Evolutionary conservation across 2,329 filamentous ascomycete genomes (phyloP), one percentile per base, ranked within the genome.

Genomic region (Penicillium expansum): DNA sequence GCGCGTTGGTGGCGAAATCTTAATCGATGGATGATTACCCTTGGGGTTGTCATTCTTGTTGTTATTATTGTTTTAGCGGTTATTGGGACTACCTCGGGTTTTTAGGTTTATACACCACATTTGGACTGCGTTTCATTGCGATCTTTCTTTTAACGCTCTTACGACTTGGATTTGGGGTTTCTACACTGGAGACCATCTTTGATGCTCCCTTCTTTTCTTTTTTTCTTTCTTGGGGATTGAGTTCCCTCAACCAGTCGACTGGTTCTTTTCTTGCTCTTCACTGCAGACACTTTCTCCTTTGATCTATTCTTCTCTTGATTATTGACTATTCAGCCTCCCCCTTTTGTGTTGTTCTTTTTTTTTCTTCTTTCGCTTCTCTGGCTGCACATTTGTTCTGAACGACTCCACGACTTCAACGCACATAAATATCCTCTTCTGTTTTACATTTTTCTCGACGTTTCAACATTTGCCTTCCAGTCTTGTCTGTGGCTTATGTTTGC

Each of bases 1-100:
- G 83, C 84, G n/a, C 76, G 77, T 22, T 86, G 84, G 84, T 87
- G 84, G 84, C 79, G 84, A 60, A 83, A 81, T 60, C 72, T 86
- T 39, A 87, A 87, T 70, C 79, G 84, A 45, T 80, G 82, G 71
- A 86, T 87, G 83, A 81, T 79, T 59, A 75, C 80, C 30, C 70
- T 86, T 47, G 84, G 84, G 20, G 66, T 84, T 35, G 74, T 82
- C 53, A 78, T 86, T 48, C 78, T 85, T 57, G 77, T 76, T 56
- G 75, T 80, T 51, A 76, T 86, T 63, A 63, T 73, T 35, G 63
- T 61, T 10, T 56, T 73, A 14, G 69, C 68, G 58, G 69, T 64
- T 52, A 70, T 73, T 39, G 70, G 71, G 16, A 69, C 69, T 11
- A 72, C 67, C 9, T 64, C 68, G 42, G 71, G 71, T 33, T 72